Base-by-base conservation (phyloP, 768 basidiomycete species). In the Tubosaeta sp. region DNA sequence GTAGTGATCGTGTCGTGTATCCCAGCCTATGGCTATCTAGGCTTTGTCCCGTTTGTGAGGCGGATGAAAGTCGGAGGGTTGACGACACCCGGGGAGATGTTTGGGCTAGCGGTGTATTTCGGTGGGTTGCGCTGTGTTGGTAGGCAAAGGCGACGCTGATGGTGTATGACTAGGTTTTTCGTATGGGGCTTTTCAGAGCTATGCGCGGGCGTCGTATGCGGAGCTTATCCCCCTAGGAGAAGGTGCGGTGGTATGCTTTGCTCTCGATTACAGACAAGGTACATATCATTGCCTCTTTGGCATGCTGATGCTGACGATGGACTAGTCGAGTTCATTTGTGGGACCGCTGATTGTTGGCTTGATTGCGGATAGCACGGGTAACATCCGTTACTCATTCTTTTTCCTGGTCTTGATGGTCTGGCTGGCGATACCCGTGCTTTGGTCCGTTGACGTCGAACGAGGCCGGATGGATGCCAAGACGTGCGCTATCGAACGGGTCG, bases 211-310 rank as follows among this genome's bases (percentile, higher is more conserved):
- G 2, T 83, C 87, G 38, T 96, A 91, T 61, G 83, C 92, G 2
- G 89, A 90, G 60, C 69, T 99, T 47, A 77, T 98, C 3, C 95
- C 95, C 0, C 80, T 80, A 2, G 86, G 88, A 0, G 90, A 96
- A 67, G 69, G 92, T 93, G 3, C 74, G 92, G 49, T 99, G 91
- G 87, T 91, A 86, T 55, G 87, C 82, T 2, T 70, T 97, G 30
- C 96, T 87, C 69, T 87, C 87, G 14, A 93, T 97, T 58, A 95
- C 93, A 0, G 90, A 92, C 71, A 27, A 27, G 27, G 27, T 27
- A 27, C 27, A 9, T 27, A 9, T 9, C 27, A 5, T n/a, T n/a
- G n/a, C n/a, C n/a, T n/a, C n/a, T n/a, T n/a, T n/a, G n/a, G n/a
- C n/a, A n/a, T n/a, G n/a, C n/a, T n/a, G n/a, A n/a, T n/a, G n/a